Base-by-base conservation (phyloP, 2,329 filamentous ascomycete genomes). In the Beauveria medogensis region DNA sequence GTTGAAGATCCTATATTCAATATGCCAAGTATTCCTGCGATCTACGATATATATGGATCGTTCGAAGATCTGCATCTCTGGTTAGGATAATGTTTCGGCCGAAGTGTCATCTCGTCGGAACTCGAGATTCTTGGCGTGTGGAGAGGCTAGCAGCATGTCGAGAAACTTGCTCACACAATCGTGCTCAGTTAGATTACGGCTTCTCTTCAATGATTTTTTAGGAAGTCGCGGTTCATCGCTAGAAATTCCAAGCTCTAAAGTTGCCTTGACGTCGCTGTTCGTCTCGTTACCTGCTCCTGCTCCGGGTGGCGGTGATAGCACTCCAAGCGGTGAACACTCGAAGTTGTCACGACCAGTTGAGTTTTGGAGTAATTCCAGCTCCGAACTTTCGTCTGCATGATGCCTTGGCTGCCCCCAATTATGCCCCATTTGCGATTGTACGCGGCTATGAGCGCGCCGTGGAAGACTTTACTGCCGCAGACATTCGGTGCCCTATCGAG, bases 351-450 rank as follows among this genome's bases (percentile, higher is more conserved):
- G 5, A 20, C 9, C 52, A 63, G 78, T 71, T 28, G 69, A 70
- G 63, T 82, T 59, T 10, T 30, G 7, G 40, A 34, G 20, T 48
- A 86, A 8, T 75, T 74, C 84, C 83, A 88, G 55, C 79, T 84
- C 85, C 85, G 87, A 0, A 87, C 82, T 66, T 88, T 84, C 1
- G 74, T 75, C 61, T 79, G 80, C 16, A 88, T 69, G 59, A 82
- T 75, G 2, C 65, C 53, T 0, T 30, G 54, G 62, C 87, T 88
- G 0, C 73, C 73, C 34, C 86, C 82, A 37, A 88, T 85, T 0
- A 79, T 72, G 65, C 86, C 79, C 84, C 84, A 88, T 0, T 87
- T 74, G 3, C 74, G 70, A 63, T 84, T 84, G 64, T 88, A 87
- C 0, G 85, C 84, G 0, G 64, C 63, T 30, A 71, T 69, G 5